phyloP scores from a whole-genome alignment of 192 early-diverging fungal species.

The Linnemannia hyalina region DNA sequence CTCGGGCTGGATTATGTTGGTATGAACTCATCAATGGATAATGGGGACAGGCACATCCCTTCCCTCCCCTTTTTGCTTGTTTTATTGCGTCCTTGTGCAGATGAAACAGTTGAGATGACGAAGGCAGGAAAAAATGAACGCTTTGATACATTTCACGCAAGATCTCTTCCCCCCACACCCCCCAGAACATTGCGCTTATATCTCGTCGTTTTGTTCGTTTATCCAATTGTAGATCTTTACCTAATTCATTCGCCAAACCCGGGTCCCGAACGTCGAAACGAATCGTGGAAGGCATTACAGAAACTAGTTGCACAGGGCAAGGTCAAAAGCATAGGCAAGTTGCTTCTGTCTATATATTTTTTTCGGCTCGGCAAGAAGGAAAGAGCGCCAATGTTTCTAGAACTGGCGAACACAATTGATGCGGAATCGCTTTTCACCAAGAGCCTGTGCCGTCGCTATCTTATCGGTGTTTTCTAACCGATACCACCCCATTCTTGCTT shows the following conservation, averaged over 20 bases:
- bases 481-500: background rate
- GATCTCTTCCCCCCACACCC: no score
- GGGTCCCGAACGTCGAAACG: slow-evolving; percentile 58
- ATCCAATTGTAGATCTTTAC: slow-evolving; percentile 60
- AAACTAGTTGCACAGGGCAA: slow-evolving; percentile 62
- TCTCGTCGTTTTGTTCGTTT: background rate
- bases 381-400: background rate
- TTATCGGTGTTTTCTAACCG: slow-evolving; percentile 1
- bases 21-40: background rate
- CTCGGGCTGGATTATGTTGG: slow-evolving; percentile 69
- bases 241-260: slow-evolving; percentile 71
- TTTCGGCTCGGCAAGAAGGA: background rate
- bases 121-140: background rate
- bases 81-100: background rate
- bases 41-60: background rate
- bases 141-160: background rate
- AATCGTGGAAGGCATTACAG: slow-evolving; percentile 67
- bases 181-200: background rate
- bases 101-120: slow-evolving; percentile 4
- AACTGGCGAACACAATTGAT: background rate
- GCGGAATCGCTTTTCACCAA: background rate
- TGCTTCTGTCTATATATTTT: no score
- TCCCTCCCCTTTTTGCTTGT: background rate
- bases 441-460: background rate
- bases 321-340: slow-evolving; percentile 63